Evolutionary conservation across 371 early-diverging fungal species (phyloP).

Genomic region (Umbelopsis sp.): DNA sequence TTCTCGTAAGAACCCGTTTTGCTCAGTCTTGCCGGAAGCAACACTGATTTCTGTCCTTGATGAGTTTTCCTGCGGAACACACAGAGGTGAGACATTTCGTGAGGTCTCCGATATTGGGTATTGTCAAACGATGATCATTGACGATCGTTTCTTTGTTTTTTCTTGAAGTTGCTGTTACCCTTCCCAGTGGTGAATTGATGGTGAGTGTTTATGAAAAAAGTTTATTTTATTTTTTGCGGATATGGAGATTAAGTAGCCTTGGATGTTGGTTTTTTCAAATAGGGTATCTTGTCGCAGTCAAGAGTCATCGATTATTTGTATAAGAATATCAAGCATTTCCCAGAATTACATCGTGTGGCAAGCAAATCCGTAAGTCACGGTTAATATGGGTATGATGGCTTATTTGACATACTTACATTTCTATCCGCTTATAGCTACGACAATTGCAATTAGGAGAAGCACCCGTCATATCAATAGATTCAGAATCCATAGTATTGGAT

Average conservation of each 20-base stretch:
- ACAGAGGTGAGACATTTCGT: constrained; percentile 57
- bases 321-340: constrained; percentile 47
- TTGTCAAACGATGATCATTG: not conserved
- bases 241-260: constrained; percentile 3
- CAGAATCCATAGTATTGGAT: constrained; percentile 28
- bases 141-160: not conserved
- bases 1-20: constrained; percentile 86
- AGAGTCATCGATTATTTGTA: constrained; percentile 68
- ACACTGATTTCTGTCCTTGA: constrained; percentile 72
- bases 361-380: constrained; percentile 42
- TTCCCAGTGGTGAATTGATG: constrained; percentile 48
- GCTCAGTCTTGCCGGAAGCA: constrained; percentile 77
- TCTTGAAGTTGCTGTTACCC: constrained; percentile 61
- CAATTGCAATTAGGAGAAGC: constrained; percentile 40
- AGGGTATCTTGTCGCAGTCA: constrained; percentile 85
- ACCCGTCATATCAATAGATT: constrained; percentile 39
- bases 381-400: not conserved
- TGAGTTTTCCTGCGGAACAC: constrained; percentile 78
- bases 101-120: not conserved
- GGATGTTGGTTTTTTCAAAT: constrained; percentile 18
- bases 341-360: constrained; percentile 38
- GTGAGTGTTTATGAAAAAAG: constrained; percentile 22
- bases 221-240: not conserved
- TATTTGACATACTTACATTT: too few relatives aligned
- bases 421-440: constrained; percentile 6